A percentile compares a stretch with the other conserved stretches of the same genome.
phyloP scores from a whole-genome alignment of 129 eudicot genomes.

The Saposhnikovia divaricata region DNA sequence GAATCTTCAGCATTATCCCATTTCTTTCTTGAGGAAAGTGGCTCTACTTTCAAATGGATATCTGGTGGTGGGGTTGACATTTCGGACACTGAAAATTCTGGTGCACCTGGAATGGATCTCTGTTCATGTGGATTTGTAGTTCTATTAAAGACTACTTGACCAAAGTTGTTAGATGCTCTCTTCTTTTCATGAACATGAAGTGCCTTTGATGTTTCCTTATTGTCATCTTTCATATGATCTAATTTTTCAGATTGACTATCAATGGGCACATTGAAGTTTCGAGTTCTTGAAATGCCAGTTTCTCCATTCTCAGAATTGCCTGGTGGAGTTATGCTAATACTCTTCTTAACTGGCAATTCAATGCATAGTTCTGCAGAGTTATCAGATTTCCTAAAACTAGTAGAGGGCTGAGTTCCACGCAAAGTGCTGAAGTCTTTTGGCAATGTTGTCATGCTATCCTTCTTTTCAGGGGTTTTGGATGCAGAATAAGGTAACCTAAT shows the following conservation, averaged over 20 bases:
- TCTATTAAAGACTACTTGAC: constrained; percentile 7
- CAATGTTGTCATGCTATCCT: constrained; percentile 7
- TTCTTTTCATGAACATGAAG: constrained; percentile 24
- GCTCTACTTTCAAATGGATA: constrained; percentile 26
- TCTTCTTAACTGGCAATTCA: constrained; percentile 37
- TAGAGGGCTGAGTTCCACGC: constrained; percentile 3
- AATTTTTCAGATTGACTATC: constrained; percentile 15
- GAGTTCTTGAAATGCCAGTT: neutral
- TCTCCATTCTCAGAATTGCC: constrained; percentile 15
- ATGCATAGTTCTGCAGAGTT: constrained; percentile 30
- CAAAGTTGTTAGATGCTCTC: constrained; percentile 20
- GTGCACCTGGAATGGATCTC: constrained; percentile 13
- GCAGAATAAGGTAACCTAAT: constrained; percentile 10
- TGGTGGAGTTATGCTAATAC: constrained; percentile 10
- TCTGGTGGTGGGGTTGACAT: constrained; percentile 36
- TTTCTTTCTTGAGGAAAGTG: constrained; percentile 44
- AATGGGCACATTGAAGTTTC: constrained; percentile 3
- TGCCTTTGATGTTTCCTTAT: constrained; percentile 17
- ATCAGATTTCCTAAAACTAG: constrained; percentile 18
- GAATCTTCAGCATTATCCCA: constrained; percentile 49
- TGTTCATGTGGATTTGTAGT: constrained; percentile 4
- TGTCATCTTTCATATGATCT: constrained; percentile 15
- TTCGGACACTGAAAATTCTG: constrained; percentile 28
- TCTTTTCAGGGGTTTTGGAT: constrained; percentile 15
- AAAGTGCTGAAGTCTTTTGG: neutral